These are phyloP conservation scores for Suhomyces sp. DNA, from an alignment of 805 yeast species.

Conservation along the genomic window DNA sequence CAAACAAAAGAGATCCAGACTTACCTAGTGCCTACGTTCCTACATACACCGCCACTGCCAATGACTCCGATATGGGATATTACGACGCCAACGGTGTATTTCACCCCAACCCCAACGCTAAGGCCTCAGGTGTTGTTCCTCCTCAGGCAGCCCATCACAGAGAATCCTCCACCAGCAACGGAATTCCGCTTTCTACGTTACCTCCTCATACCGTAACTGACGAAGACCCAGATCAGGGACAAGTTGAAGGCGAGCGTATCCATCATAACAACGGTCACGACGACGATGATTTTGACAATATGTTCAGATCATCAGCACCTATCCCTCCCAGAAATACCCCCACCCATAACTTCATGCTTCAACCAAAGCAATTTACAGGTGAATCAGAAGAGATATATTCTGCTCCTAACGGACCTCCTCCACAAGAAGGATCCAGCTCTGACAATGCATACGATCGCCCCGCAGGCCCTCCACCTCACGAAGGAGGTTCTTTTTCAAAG, in stretches of 20 bases:
- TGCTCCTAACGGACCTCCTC: conserved; percentile 3
- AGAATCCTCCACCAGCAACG: conserved; percentile 12
- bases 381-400: background rate
- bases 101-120: conserved; percentile 35
- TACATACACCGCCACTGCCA: conserved; percentile 63
- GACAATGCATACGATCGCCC: no score
- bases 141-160: conserved; percentile 25
- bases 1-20: conserved; percentile 41
- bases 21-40: conserved; percentile 54
- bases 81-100: conserved; percentile 61
- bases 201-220: conserved; percentile 11
- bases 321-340: conserved; percentile 5
- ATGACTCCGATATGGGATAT: conserved; percentile 74
- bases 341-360: conserved; percentile 5
- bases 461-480: no score
- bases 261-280: background rate
- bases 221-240: no score
- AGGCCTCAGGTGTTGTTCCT: conserved; percentile 14
- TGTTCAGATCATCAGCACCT: conserved; percentile 6
- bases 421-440: conserved; percentile 7
- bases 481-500: no score
- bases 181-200: conserved; percentile 13
- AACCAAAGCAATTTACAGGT: background rate
- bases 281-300: conserved; percentile 6
- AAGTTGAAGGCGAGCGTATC: no score